Conservation (phyloP, 306 rosid species). For the Lithocarpus polystachyus region DNA sequence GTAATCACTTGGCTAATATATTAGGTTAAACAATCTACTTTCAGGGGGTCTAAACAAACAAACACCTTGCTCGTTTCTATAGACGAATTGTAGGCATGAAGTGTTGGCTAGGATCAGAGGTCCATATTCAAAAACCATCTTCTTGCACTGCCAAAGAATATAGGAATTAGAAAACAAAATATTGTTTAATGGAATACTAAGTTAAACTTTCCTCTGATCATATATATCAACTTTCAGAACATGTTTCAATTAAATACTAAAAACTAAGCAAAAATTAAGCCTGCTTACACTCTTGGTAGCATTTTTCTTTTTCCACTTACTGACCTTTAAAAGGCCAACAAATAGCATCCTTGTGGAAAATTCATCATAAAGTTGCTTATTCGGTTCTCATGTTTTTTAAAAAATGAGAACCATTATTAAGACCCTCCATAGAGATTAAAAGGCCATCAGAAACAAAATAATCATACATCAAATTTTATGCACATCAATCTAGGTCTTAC, state of each 20-base stretch:
- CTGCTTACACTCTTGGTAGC: neutral
- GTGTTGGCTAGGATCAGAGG: slow-evolving; percentile 49
- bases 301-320: neutral
- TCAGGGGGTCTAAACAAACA: too few relatives aligned
- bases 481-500: too few relatives aligned
- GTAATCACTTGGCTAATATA: too few relatives aligned
- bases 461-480: neutral
- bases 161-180: neutral
- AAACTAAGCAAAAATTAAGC: neutral
- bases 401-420: neutral
- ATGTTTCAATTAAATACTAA: neutral
- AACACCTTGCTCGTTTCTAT: neutral
- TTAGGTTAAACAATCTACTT: too few relatives aligned
- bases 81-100: slow-evolving; percentile 61
- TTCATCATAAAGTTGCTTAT: neutral
- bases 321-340: neutral
- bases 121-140: slow-evolving; percentile 65
- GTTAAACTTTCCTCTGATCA: neutral
- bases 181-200: neutral
- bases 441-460: neutral
- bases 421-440: neutral
- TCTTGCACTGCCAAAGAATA: slow-evolving; percentile 75
- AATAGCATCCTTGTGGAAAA: neutral
- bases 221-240: neutral
- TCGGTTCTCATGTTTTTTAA: neutral